Base-by-base conservation (phyloP, 1,284 basidiomycete genomes). In the Takashimella koratensis region DNA sequence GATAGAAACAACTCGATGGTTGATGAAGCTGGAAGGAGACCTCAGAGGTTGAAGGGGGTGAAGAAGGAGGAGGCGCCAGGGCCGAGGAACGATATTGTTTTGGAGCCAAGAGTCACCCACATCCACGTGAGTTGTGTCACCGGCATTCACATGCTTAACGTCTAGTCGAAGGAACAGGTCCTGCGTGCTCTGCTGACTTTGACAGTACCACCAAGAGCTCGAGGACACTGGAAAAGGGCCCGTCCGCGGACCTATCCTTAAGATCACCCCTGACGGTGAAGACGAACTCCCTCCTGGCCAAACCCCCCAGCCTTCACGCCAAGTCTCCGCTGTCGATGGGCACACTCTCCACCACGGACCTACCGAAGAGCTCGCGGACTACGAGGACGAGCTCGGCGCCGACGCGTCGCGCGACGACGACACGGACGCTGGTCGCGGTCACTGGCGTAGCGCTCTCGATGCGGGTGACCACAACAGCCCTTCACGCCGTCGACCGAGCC, bases 61-160 rank as follows among this genome's bases (percentile, higher is more conserved):
- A 72, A 74, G 53, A 42, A 59, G 1, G 65, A 72, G 41, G 69
- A 68, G 43, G 44, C 56, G 26, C 74, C 74, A 1, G 73, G 74
- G 12, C 65, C 71, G 3, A 55, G 65, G 30, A 68, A 67, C 48
- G 66, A 68, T 40, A 73, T 76, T 47, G 65, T 64, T n/a, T 62
- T 75, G 13, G 56, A 67, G 39, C 67, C 74, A 1, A 53, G 74
- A 24, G 53, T 70, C 22, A 52, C 66, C 2, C 60, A 69, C 25
- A 60, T 73, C 30, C 68, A 73, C 53, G 73, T 73, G 54, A 62
- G 68, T 58, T 11, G 21, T 21, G 4, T 20, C 30, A 42, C 12
- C 40, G n/a, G n/a, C n/a, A n/a, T n/a, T n/a, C n/a, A n/a, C n/a
- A n/a, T n/a, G n/a, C n/a, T n/a, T n/a, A n/a, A n/a, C n/a, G n/a